These are phyloP conservation scores for Wickerhamomyces chambardii DNA, from an alignment of 805 yeast genomes.

Conservation along the genomic window DNA sequence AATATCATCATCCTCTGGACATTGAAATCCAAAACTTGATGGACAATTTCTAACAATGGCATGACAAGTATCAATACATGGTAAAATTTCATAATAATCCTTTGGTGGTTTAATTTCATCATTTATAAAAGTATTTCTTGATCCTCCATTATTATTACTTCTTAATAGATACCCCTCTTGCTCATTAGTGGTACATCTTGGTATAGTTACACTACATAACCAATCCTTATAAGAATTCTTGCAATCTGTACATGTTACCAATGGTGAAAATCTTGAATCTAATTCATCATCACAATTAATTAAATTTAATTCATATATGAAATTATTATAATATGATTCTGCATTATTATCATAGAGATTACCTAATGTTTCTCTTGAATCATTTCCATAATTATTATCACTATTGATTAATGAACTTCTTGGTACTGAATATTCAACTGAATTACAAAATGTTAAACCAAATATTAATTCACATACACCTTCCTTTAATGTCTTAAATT, in stretches of 20 bases:
- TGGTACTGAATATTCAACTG: conserved; percentile 88
- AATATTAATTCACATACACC: conserved; percentile 66
- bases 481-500: conserved; percentile 44
- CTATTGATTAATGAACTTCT: conserved; percentile 25
- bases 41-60: conserved; percentile 82
- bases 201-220: conserved; percentile 86
- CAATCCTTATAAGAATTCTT: conserved; percentile 64
- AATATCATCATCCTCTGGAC: conserved; percentile 39
- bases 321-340: conserved; percentile 43
- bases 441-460: conserved; percentile 66
- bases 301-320: conserved; percentile 68
- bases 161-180: conserved; percentile 37
- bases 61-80: conserved; percentile 78
- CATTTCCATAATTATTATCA: conserved; percentile 9
- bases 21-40: conserved; percentile 58
- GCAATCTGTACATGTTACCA: conserved; percentile 70
- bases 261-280: conserved; percentile 65
- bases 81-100: conserved; percentile 70
- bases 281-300: conserved; percentile 62
- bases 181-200: conserved; percentile 62
- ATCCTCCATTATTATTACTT: conserved; percentile 31
- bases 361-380: conserved; percentile 8
- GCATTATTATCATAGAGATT: conserved; percentile 63
- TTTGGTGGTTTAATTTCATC: conserved; percentile 41
- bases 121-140: conserved; percentile 56